A percentile compares a stretch with the other conserved stretches of the same genome.
These are phyloP conservation scores for Schizochytrium sp. DNA, from an alignment of 108 stramenopile genomes.

Conservation along the genomic window DNA sequence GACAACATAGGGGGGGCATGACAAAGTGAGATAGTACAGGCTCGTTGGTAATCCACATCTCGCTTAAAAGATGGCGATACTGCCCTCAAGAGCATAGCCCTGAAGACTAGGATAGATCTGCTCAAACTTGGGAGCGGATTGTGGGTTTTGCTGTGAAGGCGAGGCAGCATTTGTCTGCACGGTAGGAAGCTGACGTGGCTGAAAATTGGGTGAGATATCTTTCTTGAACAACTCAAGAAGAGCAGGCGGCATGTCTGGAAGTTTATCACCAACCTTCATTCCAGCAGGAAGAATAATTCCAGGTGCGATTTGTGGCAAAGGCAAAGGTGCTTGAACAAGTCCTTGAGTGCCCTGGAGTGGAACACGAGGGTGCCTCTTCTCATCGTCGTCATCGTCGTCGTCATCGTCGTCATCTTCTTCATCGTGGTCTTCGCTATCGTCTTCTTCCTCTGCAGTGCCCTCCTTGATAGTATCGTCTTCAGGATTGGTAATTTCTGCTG, in stretches of 20 bases:
- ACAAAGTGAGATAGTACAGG: background rate
- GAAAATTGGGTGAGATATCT: background rate
- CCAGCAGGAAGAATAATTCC: slow-evolving; percentile 38
- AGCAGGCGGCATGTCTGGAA: background rate
- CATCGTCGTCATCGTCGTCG: background rate
- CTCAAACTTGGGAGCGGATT: background rate
- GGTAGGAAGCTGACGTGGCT: background rate
- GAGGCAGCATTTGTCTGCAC: background rate
- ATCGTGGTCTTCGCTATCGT: background rate
- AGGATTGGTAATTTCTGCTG: background rate
- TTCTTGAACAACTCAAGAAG: background rate
- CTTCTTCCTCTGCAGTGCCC: background rate
- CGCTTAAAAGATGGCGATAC: background rate
- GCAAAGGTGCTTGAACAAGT: background rate
- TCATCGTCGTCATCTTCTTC: slow-evolving; percentile 15
- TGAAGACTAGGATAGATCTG: slow-evolving; percentile 2
- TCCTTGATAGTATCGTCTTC: background rate
- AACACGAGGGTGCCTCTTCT: slow-evolving; percentile 1
- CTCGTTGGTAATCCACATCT: background rate
- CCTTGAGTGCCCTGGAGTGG: slow-evolving; percentile 4
- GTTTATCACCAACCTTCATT: slow-evolving; percentile 32
- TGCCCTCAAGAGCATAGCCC: slow-evolving; percentile 35
- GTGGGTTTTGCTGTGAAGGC: too few species aligned
- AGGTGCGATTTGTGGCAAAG: slow-evolving; percentile 15
- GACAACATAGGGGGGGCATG: background rate